Conservation (phyloP, 805 yeast genomes). For the Sungouiella thailandica region DNA sequence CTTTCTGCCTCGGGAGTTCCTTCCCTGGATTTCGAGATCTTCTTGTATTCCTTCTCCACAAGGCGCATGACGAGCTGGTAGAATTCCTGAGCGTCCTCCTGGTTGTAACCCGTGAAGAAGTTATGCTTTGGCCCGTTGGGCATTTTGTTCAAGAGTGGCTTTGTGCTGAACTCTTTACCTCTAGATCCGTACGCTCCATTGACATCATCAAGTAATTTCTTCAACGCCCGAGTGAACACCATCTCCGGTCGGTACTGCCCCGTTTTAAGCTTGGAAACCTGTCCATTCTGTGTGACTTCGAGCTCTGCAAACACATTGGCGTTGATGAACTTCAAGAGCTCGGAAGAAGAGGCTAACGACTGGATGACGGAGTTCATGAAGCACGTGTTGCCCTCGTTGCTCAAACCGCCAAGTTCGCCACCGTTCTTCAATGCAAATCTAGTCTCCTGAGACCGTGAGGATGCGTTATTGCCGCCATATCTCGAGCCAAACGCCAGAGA, state of each 20-base stretch:
- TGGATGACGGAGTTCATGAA: constrained; percentile 91
- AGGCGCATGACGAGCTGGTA: constrained; percentile 73
- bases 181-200: constrained; percentile 51
- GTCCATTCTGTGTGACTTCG: constrained; percentile 17
- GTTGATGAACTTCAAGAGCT: constrained; percentile 53
- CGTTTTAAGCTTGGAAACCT: constrained; percentile 13
- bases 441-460: constrained; percentile 19
- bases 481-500: neutral
- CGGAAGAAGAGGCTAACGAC: constrained; percentile 68
- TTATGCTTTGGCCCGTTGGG: constrained; percentile 74
- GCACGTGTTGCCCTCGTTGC: constrained; percentile 90
- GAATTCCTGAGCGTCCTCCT: constrained; percentile 96
- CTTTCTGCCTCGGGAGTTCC: constrained; percentile 15
- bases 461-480: neutral
- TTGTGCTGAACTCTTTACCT: constrained; percentile 60
- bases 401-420: constrained; percentile 78
- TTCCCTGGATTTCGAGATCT: constrained; percentile 16
- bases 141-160: constrained; percentile 58
- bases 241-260: constrained; percentile 22
- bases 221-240: constrained; percentile 51
- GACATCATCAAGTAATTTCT: constrained; percentile 47
- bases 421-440: constrained; percentile 51
- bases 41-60: constrained; percentile 53
- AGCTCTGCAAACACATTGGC: constrained; percentile 26
- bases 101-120: constrained; percentile 79